Conservation (phyloP, 805 yeast species). For the Isabelozyma rhagii region DNA sequence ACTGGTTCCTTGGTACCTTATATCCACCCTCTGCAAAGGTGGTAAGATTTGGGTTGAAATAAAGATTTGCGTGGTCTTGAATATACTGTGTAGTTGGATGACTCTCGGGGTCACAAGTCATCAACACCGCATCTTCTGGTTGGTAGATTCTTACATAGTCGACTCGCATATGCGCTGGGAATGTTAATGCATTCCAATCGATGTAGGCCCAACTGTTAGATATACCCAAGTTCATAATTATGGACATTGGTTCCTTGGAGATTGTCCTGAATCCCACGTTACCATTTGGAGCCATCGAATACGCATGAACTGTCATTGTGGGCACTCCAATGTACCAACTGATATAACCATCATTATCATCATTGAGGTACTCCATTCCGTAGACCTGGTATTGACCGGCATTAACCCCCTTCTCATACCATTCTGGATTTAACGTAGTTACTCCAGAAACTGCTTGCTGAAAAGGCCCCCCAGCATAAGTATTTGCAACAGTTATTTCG, state of each 20-base stretch:
- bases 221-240: slow-evolving; percentile 82
- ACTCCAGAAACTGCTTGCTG: slow-evolving; percentile 90
- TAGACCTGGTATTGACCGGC: slow-evolving; percentile 61
- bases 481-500: slow-evolving; percentile 74
- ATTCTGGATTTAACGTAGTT: slow-evolving; percentile 70
- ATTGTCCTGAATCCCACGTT: slow-evolving; percentile 81
- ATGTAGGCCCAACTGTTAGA: slow-evolving; percentile 93
- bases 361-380: slow-evolving; percentile 76
- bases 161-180: slow-evolving; percentile 74
- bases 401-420: slow-evolving; percentile 71
- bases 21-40: slow-evolving; percentile 76
- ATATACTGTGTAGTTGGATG: slow-evolving; percentile 88
- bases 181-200: slow-evolving; percentile 76
- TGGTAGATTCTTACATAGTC: slow-evolving; percentile 92
- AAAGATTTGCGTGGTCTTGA: slow-evolving; percentile 63
- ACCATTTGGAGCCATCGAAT: slow-evolving; percentile 85
- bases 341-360: slow-evolving; percentile 60
- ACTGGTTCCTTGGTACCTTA: slow-evolving; percentile 35
- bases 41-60: slow-evolving; percentile 66
- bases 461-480: slow-evolving; percentile 88
- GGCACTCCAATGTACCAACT: slow-evolving; percentile 88
- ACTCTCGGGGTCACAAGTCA: slow-evolving; percentile 84
- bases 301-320: slow-evolving; percentile 68
- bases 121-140: slow-evolving; percentile 55
- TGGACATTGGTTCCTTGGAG: slow-evolving; percentile 90